phyloP scores from a whole-genome alignment of 2,329 filamentous ascomycete species.

The Penicillium glabrum region DNA sequence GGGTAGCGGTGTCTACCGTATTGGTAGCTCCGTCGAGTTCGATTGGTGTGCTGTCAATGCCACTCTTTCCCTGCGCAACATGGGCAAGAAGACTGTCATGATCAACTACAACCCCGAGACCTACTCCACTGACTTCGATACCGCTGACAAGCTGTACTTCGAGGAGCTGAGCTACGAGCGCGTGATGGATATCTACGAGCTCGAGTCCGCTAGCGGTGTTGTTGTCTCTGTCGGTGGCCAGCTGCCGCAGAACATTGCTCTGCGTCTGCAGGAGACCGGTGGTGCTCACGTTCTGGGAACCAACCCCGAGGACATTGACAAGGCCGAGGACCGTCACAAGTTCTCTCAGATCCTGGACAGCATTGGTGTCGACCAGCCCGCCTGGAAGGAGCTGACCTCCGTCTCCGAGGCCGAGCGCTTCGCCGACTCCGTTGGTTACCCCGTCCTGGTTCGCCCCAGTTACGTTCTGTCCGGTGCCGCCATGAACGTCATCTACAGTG shows the following conservation, averaged over 20 bases:
- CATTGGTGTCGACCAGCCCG: constrained; percentile 94
- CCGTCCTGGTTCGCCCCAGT: constrained; percentile 88
- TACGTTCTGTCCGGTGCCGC: constrained; percentile 97
- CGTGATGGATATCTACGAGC: constrained; percentile 98
- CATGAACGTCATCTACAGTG: constrained; percentile 93
- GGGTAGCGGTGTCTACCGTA: constrained; percentile 94
- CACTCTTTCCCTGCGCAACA: constrained; percentile 74
- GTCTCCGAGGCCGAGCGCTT: constrained; percentile 85
- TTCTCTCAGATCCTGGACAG: constrained; percentile 97
- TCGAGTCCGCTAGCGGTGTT: constrained; percentile 80
- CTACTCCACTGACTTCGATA: constrained; percentile 79
- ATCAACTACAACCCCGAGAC: constrained; percentile 93
- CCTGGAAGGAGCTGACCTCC: constrained; percentile 95
- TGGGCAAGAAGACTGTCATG: constrained; percentile 97
- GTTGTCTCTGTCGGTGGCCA: constrained; percentile 96
- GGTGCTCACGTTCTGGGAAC: constrained; percentile 90
- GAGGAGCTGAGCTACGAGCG: constrained; percentile 96
- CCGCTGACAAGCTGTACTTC: constrained; percentile 90
- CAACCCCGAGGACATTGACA: constrained; percentile 91
- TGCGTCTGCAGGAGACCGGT: constrained; percentile 87
- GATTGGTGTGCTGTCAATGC: constrained; percentile 97
- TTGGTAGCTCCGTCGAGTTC: constrained; percentile 96
- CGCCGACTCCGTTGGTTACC: constrained; percentile 81
- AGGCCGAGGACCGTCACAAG: constrained; percentile 96
- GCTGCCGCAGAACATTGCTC: constrained; percentile 94